Base-by-base conservation (phyloP, 768 basidiomycete genomes). In the Cantharellus anzutake region DNA sequence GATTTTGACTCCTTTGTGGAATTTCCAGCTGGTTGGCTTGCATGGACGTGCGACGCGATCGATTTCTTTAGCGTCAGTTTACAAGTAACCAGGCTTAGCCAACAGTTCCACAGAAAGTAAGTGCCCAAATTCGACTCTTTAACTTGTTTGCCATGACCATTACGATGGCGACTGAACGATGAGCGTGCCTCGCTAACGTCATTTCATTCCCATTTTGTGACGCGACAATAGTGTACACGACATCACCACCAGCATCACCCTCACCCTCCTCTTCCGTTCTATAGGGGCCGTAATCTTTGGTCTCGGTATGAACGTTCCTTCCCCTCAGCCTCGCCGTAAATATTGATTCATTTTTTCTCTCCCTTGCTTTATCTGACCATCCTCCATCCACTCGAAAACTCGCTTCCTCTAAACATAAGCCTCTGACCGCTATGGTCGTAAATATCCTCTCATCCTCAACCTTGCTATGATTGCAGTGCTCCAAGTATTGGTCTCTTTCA, bases 191-290 rank as follows among this genome's bases (percentile, higher is more conserved):
- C 5, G 7, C 11, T 7, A 11, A 7, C 11, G 5, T 55, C 7
- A 14, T 7, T 55, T 37, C 7, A 55, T 55, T 37, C 7, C 38
- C 7, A 55, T 37, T 7, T 37, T 37, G n/a, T n/a, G n/a, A n/a
- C n/a, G n/a, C n/a, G n/a, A n/a, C n/a, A n/a, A n/a, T n/a, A 41
- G 48, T 41, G 40, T 60, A 57, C 55, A 66, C 59, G 41, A 59
- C 34, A 56, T 62, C n/a, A 86, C 87, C 53, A 81, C 82, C 20
- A 78, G 88, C 3, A 92, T 98, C 67, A 96, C 93, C 3, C 75
- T 96, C 56, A 96, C 93, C 0, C 75, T 98, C 1, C 79, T 98
- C n/a, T 85, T 96, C 75, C 80, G 93, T 61, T 84, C 86, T 3
- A 73, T 78, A 56, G 72, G 73, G 1, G 71, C 70, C 2, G 42